Evolutionary conservation across 2,329 filamentous ascomycete genomes (phyloP).

Genomic region (Sporothrix sp.): DNA sequence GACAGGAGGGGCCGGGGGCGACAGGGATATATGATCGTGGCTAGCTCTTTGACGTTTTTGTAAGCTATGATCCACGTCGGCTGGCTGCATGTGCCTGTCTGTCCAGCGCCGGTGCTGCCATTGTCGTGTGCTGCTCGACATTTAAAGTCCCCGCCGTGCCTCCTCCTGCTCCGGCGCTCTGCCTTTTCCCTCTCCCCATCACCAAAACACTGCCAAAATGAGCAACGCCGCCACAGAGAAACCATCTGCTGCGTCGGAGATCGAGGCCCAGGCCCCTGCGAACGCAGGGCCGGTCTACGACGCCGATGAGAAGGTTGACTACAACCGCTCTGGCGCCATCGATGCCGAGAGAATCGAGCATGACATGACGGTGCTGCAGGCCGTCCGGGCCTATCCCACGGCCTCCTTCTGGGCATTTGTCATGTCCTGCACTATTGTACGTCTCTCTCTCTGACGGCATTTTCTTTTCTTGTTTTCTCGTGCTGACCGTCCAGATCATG

Average conservation of each 20-base stretch:
- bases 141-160: slow-evolving; percentile 4
- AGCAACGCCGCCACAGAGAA: neutral
- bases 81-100: neutral
- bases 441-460: slow-evolving; percentile 16
- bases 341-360: slow-evolving; percentile 41
- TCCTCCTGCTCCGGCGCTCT: neutral
- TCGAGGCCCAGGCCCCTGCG: slow-evolving; percentile 7
- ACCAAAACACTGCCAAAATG: slow-evolving; percentile 15
- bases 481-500: slow-evolving; percentile 49
- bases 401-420: slow-evolving; percentile 31
- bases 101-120: neutral
- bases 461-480: neutral
- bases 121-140: neutral
- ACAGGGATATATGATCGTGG: neutral
- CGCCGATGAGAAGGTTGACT: slow-evolving; percentile 32
- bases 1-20: neutral
- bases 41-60: neutral
- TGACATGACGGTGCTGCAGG: slow-evolving; percentile 27
- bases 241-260: neutral
- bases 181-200: neutral
- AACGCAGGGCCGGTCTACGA: slow-evolving; percentile 9
- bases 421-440: slow-evolving; percentile 33
- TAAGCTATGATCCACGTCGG: neutral
- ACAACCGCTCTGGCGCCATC: slow-evolving; percentile 41
- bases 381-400: slow-evolving; percentile 27